Evolutionary conservation across 2,329 filamentous ascomycete genomes (phyloP).

Genomic region (Rhynchosporium graminicola): DNA sequence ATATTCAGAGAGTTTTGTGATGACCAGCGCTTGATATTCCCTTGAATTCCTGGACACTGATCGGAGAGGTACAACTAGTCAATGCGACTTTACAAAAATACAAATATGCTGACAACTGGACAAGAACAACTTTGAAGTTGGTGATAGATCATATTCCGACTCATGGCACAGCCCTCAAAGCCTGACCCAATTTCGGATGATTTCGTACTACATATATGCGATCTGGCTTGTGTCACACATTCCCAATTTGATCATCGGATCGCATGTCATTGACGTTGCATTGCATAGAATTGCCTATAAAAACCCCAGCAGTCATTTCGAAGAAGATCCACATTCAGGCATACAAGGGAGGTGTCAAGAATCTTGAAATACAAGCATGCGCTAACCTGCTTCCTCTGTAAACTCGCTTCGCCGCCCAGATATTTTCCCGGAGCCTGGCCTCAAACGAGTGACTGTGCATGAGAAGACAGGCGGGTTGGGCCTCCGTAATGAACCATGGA

Average conservation of each 20-base stretch:
- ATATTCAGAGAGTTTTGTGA: no score
- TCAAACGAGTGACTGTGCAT: constrained; percentile 1
- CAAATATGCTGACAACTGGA: no score
- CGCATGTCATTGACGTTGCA: neutral
- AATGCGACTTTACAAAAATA: no score
- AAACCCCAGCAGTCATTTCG: neutral
- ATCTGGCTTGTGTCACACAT: no score
- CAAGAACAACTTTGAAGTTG: no score
- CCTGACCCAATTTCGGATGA: no score
- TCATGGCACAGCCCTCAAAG: no score
- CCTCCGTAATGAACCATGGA: neutral
- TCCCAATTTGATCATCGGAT: constrained; percentile 5
- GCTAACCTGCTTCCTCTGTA: neutral
- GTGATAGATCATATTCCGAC: no score
- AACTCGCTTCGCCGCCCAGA: neutral
- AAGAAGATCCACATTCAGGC: neutral
- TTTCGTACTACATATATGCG: no score
- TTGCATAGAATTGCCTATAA: neutral
- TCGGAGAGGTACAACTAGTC: no score
- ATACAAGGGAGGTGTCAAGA: neutral
- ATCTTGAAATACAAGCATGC: neutral
- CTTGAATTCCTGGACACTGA: no score
- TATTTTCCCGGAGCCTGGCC: constrained; percentile 6
- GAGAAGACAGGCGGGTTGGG: neutral
- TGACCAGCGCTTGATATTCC: no score